Evolutionary conservation across 2,329 filamentous ascomycete species (phyloP).

Genomic region (Calcarisporium arbuscula): DNA sequence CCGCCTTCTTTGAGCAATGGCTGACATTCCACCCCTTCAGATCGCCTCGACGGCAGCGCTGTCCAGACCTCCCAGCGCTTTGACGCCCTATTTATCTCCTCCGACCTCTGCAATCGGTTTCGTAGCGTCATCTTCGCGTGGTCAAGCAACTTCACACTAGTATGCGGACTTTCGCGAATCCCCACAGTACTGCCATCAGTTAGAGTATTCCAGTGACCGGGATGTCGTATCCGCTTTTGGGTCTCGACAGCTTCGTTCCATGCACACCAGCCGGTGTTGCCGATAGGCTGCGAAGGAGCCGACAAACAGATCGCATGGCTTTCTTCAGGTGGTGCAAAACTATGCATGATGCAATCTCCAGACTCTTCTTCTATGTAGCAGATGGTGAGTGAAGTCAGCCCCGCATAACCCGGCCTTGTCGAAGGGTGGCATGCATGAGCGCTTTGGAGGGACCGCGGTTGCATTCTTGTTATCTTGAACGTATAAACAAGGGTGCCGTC

Average conservation of each 20-base stretch:
- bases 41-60: slow-evolving; percentile 37
- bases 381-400: slow-evolving; percentile 57
- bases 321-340: slow-evolving; percentile 49
- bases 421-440: slow-evolving; percentile 41
- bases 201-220: slow-evolving; percentile 60
- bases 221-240: slow-evolving; percentile 50
- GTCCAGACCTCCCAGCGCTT: slow-evolving; percentile 51
- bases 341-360: slow-evolving; percentile 59
- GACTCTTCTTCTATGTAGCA: slow-evolving; percentile 55
- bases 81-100: too few relatives aligned
- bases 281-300: too few relatives aligned
- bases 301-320: slow-evolving; percentile 52
- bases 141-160: slow-evolving; percentile 10
- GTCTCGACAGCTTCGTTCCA: slow-evolving; percentile 47
- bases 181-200: slow-evolving; percentile 57
- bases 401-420: slow-evolving; percentile 45
- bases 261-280: slow-evolving; percentile 39
- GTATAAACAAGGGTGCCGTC: slow-evolving; percentile 47
- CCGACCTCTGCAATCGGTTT: slow-evolving; percentile 22
- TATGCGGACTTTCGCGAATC: slow-evolving; percentile 41
- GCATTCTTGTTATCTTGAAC: slow-evolving; percentile 53
- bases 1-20: slow-evolving; percentile 36
- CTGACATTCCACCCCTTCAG: slow-evolving; percentile 37
- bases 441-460: slow-evolving; percentile 52
- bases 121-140: slow-evolving; percentile 17